These are phyloP conservation scores for Plectosphaerella plurivora DNA, from an alignment of 2,329 filamentous ascomycete species.

Conservation along the genomic window DNA sequence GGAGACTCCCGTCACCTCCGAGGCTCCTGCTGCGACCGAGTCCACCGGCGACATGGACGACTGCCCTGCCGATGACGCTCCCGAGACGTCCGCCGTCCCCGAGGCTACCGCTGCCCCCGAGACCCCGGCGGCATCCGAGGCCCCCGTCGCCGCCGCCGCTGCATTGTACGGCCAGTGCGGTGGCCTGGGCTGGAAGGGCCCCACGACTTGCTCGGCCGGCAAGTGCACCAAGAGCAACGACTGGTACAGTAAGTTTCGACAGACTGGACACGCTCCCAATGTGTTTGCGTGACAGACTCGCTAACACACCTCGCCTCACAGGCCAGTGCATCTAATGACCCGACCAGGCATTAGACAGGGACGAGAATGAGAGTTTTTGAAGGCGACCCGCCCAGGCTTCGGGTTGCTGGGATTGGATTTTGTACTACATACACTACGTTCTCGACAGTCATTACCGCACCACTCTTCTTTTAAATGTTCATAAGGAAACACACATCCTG, in stretches of 20 bases:
- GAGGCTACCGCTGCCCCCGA: not conserved
- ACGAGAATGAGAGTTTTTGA: too few species aligned
- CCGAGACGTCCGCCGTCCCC: not conserved
- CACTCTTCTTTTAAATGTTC: too few species aligned
- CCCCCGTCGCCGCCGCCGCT: conserved; percentile 11
- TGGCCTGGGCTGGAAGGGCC: conserved; percentile 12
- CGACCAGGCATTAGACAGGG: too few species aligned
- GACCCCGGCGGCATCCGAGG: not conserved
- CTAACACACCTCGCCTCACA: too few species aligned
- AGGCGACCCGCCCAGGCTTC: too few species aligned
- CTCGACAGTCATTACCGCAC: too few species aligned
- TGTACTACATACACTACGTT: too few species aligned
- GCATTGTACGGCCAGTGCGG: conserved; percentile 29
- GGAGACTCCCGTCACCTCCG: not conserved
- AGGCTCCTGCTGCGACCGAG: conserved; percentile 1
- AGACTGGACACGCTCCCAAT: not conserved
- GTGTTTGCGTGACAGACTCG: too few species aligned
- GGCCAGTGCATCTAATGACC: too few species aligned
- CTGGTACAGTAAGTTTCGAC: conserved; percentile 15
- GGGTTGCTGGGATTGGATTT: too few species aligned
- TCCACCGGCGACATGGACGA: conserved; percentile 8
- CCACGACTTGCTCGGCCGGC: conserved; percentile 12
- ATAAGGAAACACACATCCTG: too few species aligned
- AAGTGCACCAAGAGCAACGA: conserved; percentile 13
- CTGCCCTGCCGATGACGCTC: too few species aligned